Evolutionary conservation across 2,329 filamentous ascomycete genomes (phyloP), one percentile per base, ranked within the genome.

Genomic region (Teratosphaeria viscida): DNA sequence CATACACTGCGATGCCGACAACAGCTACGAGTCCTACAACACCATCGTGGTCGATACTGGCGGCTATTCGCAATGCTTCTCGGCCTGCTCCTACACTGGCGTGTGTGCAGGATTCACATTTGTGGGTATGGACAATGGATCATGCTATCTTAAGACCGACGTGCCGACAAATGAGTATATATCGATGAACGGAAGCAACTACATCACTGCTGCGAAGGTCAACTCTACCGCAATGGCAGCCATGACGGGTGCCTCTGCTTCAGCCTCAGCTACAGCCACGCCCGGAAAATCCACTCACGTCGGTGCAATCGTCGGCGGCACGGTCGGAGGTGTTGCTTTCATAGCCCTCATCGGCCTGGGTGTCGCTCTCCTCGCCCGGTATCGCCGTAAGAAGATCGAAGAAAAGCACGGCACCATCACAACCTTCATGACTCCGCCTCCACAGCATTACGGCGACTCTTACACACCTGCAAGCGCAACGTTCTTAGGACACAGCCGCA

Each of bases 11-110:
- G 65, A 63, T 16, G 61, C 55, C 32, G 68, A 69, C 55, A 70
- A 68, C 39, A 61, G 58, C n/a, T 62, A 61, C 14, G n/a, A 56
- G 0, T 64, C 67, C 0, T 64, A 63, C 52, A 59, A 64, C 47
- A 61, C 61, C 16, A 60, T 67, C 16, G 56, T 58, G 19, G 63
- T 71, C 29, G 58, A 56, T 2, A 59, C 60, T 10, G 69, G 68
- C 7, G 69, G 68, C 8, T 71, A 70, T 49, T 61, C 58, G 12
- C 60, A 68, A 52, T 71, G 69, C 58, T 71, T 70, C 59, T 64
- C 67, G 5, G 63, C 64, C 10, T 71, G 69, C 58, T 69, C 68
- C 10, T 52, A 49, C 5, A 39, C 63, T 5, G 49, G 53, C 10
- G 59, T 61, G 5, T 70, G 69, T 47, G 66, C 62, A 3, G 69